phyloP scores from a whole-genome alignment of 2,329 filamentous ascomycete genomes.

The Talaromyces albobiverticillius region DNA sequence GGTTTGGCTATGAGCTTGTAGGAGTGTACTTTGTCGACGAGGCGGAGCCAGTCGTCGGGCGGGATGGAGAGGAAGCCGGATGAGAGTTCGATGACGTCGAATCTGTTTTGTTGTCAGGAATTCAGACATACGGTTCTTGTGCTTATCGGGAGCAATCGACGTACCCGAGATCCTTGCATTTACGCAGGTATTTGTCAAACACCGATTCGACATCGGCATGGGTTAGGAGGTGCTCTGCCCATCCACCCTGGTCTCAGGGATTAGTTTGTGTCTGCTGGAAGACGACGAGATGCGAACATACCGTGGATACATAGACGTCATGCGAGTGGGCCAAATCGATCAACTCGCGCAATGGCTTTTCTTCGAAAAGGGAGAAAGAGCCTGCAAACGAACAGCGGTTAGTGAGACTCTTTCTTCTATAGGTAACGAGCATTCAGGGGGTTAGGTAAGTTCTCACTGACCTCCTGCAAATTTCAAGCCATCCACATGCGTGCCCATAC shows the following conservation, averaged over 20 bases:
- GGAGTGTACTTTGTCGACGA: conserved; percentile 48
- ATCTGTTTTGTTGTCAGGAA: conserved; percentile 29
- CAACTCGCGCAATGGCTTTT: conserved; percentile 45
- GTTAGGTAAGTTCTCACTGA: conserved; percentile 15
- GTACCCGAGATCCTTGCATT: conserved; percentile 51
- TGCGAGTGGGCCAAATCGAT: conserved; percentile 50
- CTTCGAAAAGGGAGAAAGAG: conserved; percentile 52
- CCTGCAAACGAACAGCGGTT: conserved; percentile 30
- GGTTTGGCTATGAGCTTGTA: conserved; percentile 53
- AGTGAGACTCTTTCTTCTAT: too few relatives aligned
- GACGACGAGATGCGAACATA: conserved; percentile 18
- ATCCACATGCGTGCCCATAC: conserved; percentile 54
- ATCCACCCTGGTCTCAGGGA: conserved; percentile 44
- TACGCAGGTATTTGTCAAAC: conserved; percentile 52
- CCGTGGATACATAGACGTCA: conserved; percentile 53
- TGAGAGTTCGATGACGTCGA: conserved; percentile 56
- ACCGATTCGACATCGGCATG: conserved; percentile 44
- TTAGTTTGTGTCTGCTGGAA: background rate
- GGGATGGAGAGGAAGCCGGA: conserved; percentile 56
- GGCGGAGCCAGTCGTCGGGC: conserved; percentile 51
- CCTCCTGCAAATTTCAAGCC: conserved; percentile 56
- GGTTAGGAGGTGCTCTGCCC: conserved; percentile 54
- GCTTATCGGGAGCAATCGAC: conserved; percentile 3
- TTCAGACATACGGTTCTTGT: background rate
- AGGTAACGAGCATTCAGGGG: too few relatives aligned